These are phyloP conservation scores for Aspergillus unguis DNA, from an alignment of 2,329 filamentous ascomycete species.

Conservation along the genomic window DNA sequence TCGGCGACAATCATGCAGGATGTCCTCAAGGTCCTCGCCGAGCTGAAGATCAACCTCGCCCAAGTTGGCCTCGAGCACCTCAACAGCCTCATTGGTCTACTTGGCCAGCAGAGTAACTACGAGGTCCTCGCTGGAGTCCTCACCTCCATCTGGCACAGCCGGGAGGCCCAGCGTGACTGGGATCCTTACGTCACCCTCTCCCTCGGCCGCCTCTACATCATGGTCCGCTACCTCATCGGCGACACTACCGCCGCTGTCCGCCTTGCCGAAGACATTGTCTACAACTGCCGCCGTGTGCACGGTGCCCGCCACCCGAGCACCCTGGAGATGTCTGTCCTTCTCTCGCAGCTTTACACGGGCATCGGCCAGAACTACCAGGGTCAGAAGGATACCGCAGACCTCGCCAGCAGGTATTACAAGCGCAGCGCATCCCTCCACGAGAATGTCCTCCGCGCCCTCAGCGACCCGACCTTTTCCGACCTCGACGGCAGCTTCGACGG, in stretches of 20 bases:
- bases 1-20: conserved; percentile 43
- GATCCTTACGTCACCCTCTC: conserved; percentile 44
- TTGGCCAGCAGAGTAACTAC: conserved; percentile 48
- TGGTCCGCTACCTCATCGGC: conserved; percentile 48
- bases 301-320: conserved; percentile 47
- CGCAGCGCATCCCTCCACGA: conserved; percentile 38
- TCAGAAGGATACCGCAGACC: conserved; percentile 29
- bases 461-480: conserved; percentile 31
- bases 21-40: conserved; percentile 39
- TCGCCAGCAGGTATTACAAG: conserved; percentile 40
- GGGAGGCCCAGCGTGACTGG: conserved; percentile 44
- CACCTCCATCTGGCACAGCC: conserved; percentile 44
- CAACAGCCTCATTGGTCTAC: conserved; percentile 41
- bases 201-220: conserved; percentile 50
- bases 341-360: conserved; percentile 50
- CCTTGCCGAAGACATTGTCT: conserved; percentile 53
- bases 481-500: conserved; percentile 14
- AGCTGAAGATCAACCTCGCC: conserved; percentile 43
- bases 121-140: conserved; percentile 42
- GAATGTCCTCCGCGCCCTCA: conserved; percentile 36
- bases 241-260: conserved; percentile 45
- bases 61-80: conserved; percentile 41
- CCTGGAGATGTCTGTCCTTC: conserved; percentile 48
- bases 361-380: conserved; percentile 35
- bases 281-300: conserved; percentile 54